Base-by-base conservation (phyloP, 2,329 filamentous ascomycete species). In the Colletotrichum orchidophilum region DNA sequence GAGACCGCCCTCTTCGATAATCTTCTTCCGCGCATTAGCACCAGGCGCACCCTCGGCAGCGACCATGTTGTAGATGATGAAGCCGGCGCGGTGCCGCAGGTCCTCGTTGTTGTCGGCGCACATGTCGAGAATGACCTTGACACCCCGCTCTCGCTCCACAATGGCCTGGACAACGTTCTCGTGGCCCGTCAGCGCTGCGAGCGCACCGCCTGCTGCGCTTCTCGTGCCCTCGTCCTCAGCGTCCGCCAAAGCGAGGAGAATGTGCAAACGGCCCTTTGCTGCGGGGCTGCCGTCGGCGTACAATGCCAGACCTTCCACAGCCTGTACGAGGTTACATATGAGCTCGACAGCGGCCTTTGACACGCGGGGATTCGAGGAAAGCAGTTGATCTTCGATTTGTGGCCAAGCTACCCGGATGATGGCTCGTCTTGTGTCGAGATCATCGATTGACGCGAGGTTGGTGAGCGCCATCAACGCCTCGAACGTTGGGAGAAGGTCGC, bases 381-480 rank as follows among this genome's bases (percentile, higher is more conserved):
- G 87, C 1, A 98, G 85, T 21, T 95, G 88, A 75, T 98, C 94
- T 80, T 98, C 96, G 53, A 97, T 87, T 24, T 90, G 89, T 1
- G 90, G 80, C 89, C 94, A 97, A 1, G 92, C 90, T 4, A 88
- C 84, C 11, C 93, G 90, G 42, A 97, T 90, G 60, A 97, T 95
- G 18, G 87, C 85, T 42, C 88, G 85, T 54, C 92, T 88, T 6
- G 89, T 87, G 6, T 90, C 88, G 39, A 90, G 86, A 71, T 92
- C 88, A 63, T 95, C 92, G 13, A 92, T 89, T 0, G 94, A 97
- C 0, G 96, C 96, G 8, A 99, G 88, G 76, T 99, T 99, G 0
- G 96, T 98, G 42, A 99, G 88, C 0, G 96, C 96, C 80, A 98
- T 92, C 9, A 99, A 87, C 0, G 93, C 88, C 81, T 99, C 96